These are phyloP conservation scores for Salmacisia buchloeana DNA, from an alignment of 1,284 basidiomycete genomes.

Conservation along the genomic window DNA sequence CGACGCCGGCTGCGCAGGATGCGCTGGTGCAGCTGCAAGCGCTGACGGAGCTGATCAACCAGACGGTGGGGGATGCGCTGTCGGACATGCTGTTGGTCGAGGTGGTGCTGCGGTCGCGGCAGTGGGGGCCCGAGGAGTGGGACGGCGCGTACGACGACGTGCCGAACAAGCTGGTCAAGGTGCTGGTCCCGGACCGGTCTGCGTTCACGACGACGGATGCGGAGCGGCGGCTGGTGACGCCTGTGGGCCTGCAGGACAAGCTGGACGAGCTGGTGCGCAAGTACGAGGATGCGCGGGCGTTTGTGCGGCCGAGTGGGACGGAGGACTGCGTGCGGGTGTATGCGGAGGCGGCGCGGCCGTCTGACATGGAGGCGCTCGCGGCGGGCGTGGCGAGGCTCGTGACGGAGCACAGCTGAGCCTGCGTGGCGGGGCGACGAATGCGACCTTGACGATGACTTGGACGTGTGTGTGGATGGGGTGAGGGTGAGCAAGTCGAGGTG, in stretches of 20 bases:
- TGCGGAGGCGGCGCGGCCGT: conserved; percentile 74
- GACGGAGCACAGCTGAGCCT: conserved; percentile 15
- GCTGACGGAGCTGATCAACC: conserved; percentile 84
- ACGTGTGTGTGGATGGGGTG: too few species aligned
- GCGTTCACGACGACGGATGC: conserved; percentile 89
- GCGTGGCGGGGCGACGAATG: too few species aligned
- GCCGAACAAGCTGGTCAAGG: conserved; percentile 94
- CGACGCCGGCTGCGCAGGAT: conserved; percentile 69
- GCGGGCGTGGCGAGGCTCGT: conserved; percentile 40
- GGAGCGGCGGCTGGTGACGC: conserved; percentile 77
- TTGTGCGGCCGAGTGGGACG: conserved; percentile 94
- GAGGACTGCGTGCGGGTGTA: conserved; percentile 98
- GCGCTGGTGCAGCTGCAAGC: conserved; percentile 53
- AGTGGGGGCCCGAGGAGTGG: conserved; percentile 66
- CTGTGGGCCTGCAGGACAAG: conserved; percentile 73
- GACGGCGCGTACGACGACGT: conserved; percentile 88
- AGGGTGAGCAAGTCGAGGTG: too few species aligned
- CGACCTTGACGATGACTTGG: too few species aligned
- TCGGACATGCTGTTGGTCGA: conserved; percentile 96
- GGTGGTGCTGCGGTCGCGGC: conserved; percentile 71
- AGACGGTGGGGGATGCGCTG: conserved; percentile 95
- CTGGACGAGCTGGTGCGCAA: conserved; percentile 77
- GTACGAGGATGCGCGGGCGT: conserved; percentile 78
- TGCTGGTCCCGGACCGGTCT: conserved; percentile 76
- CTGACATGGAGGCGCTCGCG: conserved; percentile 62